These are phyloP conservation scores for Magnusiomyces ingens DNA, from an alignment of 1,139 yeast species.

Conservation along the genomic window DNA sequence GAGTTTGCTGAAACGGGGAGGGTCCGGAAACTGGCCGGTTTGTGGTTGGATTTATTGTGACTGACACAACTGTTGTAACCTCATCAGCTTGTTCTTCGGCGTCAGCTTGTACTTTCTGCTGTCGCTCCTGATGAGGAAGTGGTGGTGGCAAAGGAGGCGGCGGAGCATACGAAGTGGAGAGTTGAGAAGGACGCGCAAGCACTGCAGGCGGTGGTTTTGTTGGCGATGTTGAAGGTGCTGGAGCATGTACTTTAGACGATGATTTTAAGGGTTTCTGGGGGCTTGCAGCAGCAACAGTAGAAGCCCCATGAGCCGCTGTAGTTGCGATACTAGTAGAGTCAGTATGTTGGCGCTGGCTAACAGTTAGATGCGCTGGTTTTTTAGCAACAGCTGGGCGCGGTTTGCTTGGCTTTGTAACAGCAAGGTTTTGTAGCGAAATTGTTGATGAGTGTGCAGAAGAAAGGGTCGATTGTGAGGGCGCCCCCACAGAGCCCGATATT, in stretches of 20 bases:
- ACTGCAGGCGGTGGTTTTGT: not conserved
- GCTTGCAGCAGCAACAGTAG: too few species aligned
- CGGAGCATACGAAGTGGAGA: too few species aligned
- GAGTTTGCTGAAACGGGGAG: not conserved
- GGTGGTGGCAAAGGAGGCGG: too few species aligned
- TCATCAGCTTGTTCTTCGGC: not conserved
- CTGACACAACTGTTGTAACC: not conserved
- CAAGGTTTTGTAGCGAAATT: not conserved
- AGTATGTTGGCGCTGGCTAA: not conserved
- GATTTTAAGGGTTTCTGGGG: too few species aligned
- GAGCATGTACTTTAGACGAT: too few species aligned
- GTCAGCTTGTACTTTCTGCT: not conserved
- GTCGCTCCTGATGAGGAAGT: too few species aligned
- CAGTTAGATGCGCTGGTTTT: slow-evolving; percentile 12
- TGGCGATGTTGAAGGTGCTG: not conserved
- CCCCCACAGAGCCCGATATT: too few species aligned
- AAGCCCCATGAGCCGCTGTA: too few species aligned
- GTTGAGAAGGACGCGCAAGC: not conserved
- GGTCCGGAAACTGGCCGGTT: not conserved
- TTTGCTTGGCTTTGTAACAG: not conserved
- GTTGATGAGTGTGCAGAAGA: too few species aligned
- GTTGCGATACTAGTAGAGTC: too few species aligned
- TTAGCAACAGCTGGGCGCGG: slow-evolving; percentile 10
- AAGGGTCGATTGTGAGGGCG: too few species aligned
- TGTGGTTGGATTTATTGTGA: not conserved